Percentiles rank a stretch among this genome's conserved stretches.
These are phyloP conservation scores for Gossypium turneri DNA, from an alignment of 345 rosid genomes.

Conservation along the genomic window DNA sequence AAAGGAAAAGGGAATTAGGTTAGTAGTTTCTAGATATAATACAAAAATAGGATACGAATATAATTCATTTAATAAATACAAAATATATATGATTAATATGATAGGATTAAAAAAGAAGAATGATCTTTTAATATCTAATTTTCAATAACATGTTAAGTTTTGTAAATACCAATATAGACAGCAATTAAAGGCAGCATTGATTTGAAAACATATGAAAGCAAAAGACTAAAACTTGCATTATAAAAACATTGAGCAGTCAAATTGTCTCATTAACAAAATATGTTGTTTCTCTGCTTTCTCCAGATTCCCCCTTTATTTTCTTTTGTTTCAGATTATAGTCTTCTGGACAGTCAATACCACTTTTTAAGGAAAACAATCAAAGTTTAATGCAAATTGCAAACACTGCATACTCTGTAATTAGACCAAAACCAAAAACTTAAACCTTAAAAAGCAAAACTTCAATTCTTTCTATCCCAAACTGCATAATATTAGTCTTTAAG, in stretches of 20 bases:
- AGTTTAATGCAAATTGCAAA: conserved; percentile 10
- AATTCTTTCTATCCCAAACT: neutral
- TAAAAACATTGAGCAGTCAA: conserved; percentile 16
- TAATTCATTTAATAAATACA: neutral
- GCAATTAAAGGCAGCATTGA: neutral
- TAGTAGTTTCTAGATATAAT: neutral
- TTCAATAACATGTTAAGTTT: neutral
- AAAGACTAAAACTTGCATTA: neutral
- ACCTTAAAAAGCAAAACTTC: neutral
- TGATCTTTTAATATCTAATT: neutral
- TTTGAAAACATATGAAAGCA: conserved; percentile 7
- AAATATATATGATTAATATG: neutral
- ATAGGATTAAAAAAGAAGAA: neutral
- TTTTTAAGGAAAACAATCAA: neutral
- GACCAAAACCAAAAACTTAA: neutral
- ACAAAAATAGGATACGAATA: neutral
- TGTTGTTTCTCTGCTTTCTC: conserved; percentile 8
- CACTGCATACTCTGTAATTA: neutral
- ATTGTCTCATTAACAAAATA: neutral
- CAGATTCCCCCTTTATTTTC: conserved; percentile 6
- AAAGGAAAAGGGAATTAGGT: neutral
- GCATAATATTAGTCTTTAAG: neutral
- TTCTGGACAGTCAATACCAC: neutral
- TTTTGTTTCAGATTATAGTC: neutral
- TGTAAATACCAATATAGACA: neutral